Percentiles rank a stretch among this genome's conserved stretches.
phyloP scores from a whole-genome alignment of 805 yeast species.

The Candida nemodendra region DNA sequence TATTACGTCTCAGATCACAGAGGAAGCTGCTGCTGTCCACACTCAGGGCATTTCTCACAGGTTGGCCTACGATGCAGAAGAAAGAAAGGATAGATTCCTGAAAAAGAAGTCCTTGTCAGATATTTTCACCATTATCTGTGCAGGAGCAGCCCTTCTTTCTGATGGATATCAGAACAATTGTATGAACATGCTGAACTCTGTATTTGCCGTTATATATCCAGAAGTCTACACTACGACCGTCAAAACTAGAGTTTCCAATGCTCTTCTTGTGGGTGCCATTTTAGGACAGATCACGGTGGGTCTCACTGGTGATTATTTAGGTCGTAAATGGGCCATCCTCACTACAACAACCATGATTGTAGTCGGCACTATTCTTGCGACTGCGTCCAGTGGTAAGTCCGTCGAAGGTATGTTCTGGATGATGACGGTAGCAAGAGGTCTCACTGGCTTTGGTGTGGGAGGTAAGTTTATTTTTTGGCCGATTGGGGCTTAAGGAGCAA shows the following conservation, averaged over 20 bases:
- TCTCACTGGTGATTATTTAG: conserved; percentile 53
- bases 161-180: conserved; percentile 42
- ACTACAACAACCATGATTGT: conserved; percentile 58
- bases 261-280: conserved; percentile 54
- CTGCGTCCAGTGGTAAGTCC: conserved; percentile 56
- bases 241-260: conserved; percentile 36
- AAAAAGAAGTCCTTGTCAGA: conserved; percentile 34
- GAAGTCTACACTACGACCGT: conserved; percentile 42
- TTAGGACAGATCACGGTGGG: conserved; percentile 63
- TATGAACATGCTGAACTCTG: conserved; percentile 27
- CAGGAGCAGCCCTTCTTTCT: conserved; percentile 73
- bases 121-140: conserved; percentile 51
- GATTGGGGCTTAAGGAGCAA: too few species aligned
- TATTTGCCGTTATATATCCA: conserved; percentile 35
- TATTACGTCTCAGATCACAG: too few species aligned
- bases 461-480: conserved; percentile 36
- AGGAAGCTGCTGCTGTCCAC: too few species aligned
- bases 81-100: conserved; percentile 16
- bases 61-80: conserved; percentile 19
- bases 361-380: conserved; percentile 55
- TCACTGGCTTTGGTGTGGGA: conserved; percentile 75
- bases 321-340: conserved; percentile 60
- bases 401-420: conserved; percentile 49
- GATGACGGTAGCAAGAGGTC: conserved; percentile 70
- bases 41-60: conserved; percentile 4